Base-by-base conservation (phyloP, 306 rosid species). In the Amphicarpaea edgeworthii region DNA sequence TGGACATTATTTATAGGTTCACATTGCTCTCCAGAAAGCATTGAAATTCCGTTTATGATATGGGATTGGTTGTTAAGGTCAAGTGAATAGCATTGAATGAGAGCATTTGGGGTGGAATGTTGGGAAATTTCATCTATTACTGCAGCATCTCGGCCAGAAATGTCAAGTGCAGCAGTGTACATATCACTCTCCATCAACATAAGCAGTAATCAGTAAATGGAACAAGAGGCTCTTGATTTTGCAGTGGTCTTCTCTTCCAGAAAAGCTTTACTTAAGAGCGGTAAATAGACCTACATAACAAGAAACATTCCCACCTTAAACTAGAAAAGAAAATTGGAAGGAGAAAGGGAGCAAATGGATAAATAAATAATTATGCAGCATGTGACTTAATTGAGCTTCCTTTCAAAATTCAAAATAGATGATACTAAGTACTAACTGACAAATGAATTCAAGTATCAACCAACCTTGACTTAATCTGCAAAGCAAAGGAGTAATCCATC, bases 131-230 rank as follows among this genome's bases (percentile, higher is more conserved):
- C 91, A 55, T 81, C 85, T 2, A 77, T 23, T 70, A 53, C 49
- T 32, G 46, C 46, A 54, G 81, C 74, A 72, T 40, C 84, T 79
- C 76, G 83, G 42, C 50, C 46, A 24, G 74, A 77, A 75, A 81
- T 72, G 55, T 70, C 77, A 57, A 75, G 46, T 17, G 84, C 73
- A 40, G 79, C 81, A 67, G 41, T 73, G 70, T 69, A 79, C 50
- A 75, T 77, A 47, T 79, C 85, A 72, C 78, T 68, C 81, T 87
- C 92, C 91, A 86, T 85, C 67, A 55, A 8, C 42, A 53, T 40
- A 43, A 26, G n/a, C 16, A 40, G 6, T 38, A 64, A 40, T 40
- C 37, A 58, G 46, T 49, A 16, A 60, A 38, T 43, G 24, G 23
- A 68, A 38, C 66, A 64, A 49, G 17, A 40, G 32, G 67, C 21